phyloP scores from a whole-genome alignment of 2,329 filamentous ascomycete genomes.

The Calonectria hongkongensis region DNA sequence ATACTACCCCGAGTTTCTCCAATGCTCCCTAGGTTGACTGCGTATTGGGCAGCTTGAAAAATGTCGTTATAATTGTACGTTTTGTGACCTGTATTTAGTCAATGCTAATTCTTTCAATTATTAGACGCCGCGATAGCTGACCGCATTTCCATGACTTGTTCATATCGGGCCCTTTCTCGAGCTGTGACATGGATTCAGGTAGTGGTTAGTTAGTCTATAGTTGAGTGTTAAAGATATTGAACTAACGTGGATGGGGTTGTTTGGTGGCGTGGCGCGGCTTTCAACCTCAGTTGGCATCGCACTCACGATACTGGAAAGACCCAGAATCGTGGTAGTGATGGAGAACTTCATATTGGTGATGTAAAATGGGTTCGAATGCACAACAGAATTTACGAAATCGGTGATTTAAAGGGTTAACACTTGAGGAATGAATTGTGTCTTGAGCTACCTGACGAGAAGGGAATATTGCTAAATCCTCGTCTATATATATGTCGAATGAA shows the following conservation, averaged over 20 bases:
- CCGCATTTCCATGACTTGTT: neutral
- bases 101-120: too few relatives aligned
- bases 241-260: neutral
- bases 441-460: too few relatives aligned
- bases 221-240: too few relatives aligned
- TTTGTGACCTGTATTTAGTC: neutral
- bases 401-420: too few relatives aligned
- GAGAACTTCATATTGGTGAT: neutral
- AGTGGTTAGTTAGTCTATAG: neutral
- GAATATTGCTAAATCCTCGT: too few relatives aligned
- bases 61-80: neutral
- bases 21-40: neutral
- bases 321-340: neutral
- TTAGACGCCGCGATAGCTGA: neutral
- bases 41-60: neutral
- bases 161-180: neutral
- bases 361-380: neutral
- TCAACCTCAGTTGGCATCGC: neutral
- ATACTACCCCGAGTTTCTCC: neutral
- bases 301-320: neutral
- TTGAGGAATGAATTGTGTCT: too few relatives aligned
- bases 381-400: too few relatives aligned
- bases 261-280: neutral
- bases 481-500: too few relatives aligned
- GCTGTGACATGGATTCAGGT: neutral